These are phyloP conservation scores for Pistacia vera DNA, from an alignment of 345 rosid species.

Conservation along the genomic window DNA sequence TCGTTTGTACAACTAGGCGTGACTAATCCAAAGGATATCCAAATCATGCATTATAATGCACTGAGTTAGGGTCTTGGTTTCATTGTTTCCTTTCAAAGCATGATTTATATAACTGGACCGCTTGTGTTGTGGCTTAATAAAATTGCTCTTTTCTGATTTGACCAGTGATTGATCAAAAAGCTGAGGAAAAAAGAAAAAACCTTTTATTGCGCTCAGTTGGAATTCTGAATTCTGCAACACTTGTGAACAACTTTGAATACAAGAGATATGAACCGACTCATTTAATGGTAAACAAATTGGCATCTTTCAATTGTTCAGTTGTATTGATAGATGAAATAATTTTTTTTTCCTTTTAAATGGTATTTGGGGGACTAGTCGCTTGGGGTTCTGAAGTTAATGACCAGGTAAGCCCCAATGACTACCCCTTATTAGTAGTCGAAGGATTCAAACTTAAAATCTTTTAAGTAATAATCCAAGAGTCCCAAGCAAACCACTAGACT, in stretches of 20 bases:
- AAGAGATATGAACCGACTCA: background rate
- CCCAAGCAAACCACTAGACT: too few relatives aligned
- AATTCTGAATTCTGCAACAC: background rate
- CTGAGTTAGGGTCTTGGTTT: too few relatives aligned
- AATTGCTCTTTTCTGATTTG: background rate
- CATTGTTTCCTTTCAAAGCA: background rate
- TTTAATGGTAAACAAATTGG: background rate
- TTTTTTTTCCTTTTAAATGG: too few relatives aligned
- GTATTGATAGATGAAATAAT: background rate
- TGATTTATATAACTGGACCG: too few relatives aligned
- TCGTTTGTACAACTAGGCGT: background rate
- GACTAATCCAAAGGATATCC: too few relatives aligned
- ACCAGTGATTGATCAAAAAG: background rate
- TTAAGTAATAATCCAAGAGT: too few relatives aligned
- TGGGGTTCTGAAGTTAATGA: too few relatives aligned
- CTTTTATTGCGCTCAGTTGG: background rate
- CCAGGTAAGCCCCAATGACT: too few relatives aligned
- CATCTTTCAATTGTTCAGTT: background rate
- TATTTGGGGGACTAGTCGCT: too few relatives aligned
- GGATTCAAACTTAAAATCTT: too few relatives aligned
- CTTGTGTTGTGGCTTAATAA: background rate
- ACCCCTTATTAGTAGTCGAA: too few relatives aligned
- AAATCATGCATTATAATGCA: too few relatives aligned
- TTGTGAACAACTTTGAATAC: background rate
- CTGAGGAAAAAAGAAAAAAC: background rate